Evolutionary conservation across 805 yeast genomes (phyloP), one percentile per base, ranked within the genome.

Genomic region (Torulaspora gathmanii): DNA sequence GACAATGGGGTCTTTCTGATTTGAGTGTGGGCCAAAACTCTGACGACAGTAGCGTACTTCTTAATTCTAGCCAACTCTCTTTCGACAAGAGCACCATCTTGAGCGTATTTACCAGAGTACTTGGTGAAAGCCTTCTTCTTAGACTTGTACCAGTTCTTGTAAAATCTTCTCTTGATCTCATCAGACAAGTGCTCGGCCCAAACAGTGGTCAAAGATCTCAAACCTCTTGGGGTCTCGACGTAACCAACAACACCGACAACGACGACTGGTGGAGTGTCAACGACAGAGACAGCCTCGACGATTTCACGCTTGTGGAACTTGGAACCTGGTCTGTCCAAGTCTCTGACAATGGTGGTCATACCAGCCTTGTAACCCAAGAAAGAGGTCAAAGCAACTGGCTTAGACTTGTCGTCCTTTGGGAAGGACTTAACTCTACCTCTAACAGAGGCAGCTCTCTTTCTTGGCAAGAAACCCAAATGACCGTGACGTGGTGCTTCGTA

Each of bases 401-500:
- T 91, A 61, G 95, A 73, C 79, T 86, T 83, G 75, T 87, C 95
- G 75, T 91, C 98, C 82, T 84, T 89, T 73, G 99, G 99, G 95
- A 91, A 93, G 56, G 99, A 80, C 88, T 89, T 91, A 72, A 90
- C 93, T 81, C 87, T 90, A 78, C 96, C 99, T 82, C 95, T 87
- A 80, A 88, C 93, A 72, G 85, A 80, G 75, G 95, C 83, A 72
- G 98, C 89, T 83, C 99, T 89, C 96, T 93, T 93, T 83, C 96
- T 89, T 85, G 99, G 99, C 69, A 85, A 81, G 96, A 89, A 93
- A 72, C 98, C 99, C 74, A 93, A 81, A 75, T 95, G 91, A 78
- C 99, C 99, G 90, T 93, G 98, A 82, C 99, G 89, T 82, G 99
- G 99, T 68, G 93, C 95, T 87, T 93, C 98, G 93, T 72, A 93